A percentile compares a stretch with the other conserved stretches of the same genome.
phyloP scores from a whole-genome alignment of 306 rosid species.

The Quercus alba region DNA sequence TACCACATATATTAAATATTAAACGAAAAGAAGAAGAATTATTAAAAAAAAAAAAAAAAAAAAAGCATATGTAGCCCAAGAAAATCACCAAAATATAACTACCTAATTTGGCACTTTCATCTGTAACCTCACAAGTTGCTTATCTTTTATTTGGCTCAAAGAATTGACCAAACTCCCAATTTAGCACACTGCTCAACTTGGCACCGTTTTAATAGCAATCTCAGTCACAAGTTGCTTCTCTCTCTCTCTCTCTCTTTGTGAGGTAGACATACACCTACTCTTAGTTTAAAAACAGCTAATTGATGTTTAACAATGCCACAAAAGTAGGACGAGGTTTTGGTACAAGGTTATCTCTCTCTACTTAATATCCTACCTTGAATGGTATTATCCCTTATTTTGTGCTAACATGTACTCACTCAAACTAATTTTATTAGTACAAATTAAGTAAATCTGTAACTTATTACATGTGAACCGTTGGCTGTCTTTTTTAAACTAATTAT shows the following conservation, averaged over 20 bases:
- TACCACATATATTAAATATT: too few relatives aligned
- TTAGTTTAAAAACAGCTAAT: constrained; percentile 26
- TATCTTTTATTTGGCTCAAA: not conserved
- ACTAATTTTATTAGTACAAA: not conserved
- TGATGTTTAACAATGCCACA: constrained; percentile 10
- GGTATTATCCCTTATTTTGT: not conserved
- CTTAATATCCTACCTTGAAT: not conserved
- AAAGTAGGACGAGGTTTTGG: constrained; percentile 2
- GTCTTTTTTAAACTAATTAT: not conserved
- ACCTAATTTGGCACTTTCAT: constrained; percentile 1
- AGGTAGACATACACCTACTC: constrained; percentile 20
- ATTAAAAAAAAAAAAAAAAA: too few relatives aligned
- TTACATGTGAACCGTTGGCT: not conserved
- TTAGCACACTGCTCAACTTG: constrained; percentile 24
- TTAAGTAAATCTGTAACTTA: not conserved
- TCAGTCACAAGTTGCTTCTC: not conserved
- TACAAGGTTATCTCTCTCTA: constrained; percentile 8
- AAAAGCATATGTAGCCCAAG: not conserved
- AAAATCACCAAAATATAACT: not conserved
- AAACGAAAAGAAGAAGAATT: too few relatives aligned
- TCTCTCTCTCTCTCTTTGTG: not conserved
- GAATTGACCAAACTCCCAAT: constrained; percentile 13
- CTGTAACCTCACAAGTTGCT: not conserved
- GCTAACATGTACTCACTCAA: constrained; percentile 6
- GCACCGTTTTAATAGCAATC: constrained; percentile 6